These are phyloP conservation scores for Backusella sp. DNA, from an alignment of 192 early-diverging fungal species.

Conservation along the genomic window DNA sequence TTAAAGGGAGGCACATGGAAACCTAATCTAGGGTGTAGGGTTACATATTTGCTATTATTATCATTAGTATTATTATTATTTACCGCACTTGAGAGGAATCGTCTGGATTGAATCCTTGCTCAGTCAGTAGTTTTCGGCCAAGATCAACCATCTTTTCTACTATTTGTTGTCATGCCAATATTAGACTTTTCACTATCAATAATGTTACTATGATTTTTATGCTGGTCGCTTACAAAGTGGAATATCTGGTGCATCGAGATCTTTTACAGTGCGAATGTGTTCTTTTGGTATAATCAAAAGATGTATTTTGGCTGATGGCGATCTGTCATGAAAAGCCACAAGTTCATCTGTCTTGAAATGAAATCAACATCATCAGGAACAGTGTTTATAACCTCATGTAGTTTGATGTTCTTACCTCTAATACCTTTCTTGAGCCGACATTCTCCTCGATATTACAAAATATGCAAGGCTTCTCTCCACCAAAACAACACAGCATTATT, in stretches of 20 bases:
- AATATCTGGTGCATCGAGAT: constrained; percentile 23
- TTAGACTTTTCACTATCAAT: background rate
- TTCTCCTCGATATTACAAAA: background rate
- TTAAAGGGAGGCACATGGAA: constrained; percentile 76
- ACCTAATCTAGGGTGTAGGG: constrained; percentile 44
- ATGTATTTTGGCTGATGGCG: constrained; percentile 40
- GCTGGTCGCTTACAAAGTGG: constrained; percentile 22
- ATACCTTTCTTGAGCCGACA: background rate
- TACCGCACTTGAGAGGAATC: constrained; percentile 25
- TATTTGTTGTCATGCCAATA: background rate
- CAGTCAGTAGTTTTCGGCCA: constrained; percentile 29
- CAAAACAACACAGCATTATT: constrained; percentile 11
- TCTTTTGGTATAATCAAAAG: constrained; percentile 40
- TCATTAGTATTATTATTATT: background rate
- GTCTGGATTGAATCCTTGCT: constrained; percentile 15
- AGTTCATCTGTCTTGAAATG: constrained; percentile 38
- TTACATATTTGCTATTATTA: background rate
- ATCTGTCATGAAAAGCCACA: constrained; percentile 43
- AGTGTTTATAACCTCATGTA: no score
- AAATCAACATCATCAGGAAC: background rate
- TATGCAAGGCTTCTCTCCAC: background rate
- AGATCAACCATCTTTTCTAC: constrained; percentile 32
- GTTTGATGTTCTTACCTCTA: background rate
- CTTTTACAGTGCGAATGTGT: constrained; percentile 42
- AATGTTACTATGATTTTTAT: background rate